Conservation (phyloP, 768 basidiomycete species). For the Leccinum olivaceopallidum region DNA sequence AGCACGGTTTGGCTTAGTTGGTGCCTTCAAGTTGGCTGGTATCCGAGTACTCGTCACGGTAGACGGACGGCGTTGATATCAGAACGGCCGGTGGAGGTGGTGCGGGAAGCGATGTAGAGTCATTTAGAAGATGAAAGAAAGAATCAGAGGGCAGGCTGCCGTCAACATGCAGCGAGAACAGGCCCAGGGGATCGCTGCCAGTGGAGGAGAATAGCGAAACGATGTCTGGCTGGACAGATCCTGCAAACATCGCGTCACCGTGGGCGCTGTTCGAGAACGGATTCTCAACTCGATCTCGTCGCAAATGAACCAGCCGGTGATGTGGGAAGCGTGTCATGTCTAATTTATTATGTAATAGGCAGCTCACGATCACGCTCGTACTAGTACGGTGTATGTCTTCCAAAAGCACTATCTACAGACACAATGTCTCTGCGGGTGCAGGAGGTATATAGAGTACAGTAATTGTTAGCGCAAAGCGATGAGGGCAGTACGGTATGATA, state of each 20-base stretch:
- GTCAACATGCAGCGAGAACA: slow-evolving; percentile 55
- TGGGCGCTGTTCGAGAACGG: slow-evolving; percentile 10
- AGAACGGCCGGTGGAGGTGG: slow-evolving; percentile 48
- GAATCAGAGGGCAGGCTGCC: slow-evolving; percentile 58
- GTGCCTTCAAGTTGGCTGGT: slow-evolving; percentile 32
- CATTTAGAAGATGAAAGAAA: slow-evolving; percentile 62
- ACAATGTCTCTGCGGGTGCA: no score
- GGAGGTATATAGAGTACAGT: no score
- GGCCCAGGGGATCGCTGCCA: slow-evolving; percentile 55
- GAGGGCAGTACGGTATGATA: no score
- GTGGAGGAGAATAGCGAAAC: slow-evolving; percentile 81
- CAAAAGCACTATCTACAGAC: no score
- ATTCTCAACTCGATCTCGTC: slow-evolving; percentile 21
- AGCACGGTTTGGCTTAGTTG: slow-evolving; percentile 65
- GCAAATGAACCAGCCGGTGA: slow-evolving; percentile 14
- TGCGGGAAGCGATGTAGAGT: slow-evolving; percentile 48
- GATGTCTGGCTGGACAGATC: slow-evolving; percentile 57
- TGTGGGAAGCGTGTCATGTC: background rate
- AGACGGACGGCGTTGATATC: slow-evolving; percentile 41
- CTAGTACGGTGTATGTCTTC: no score
- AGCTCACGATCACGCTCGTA: background rate
- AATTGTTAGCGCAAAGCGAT: no score
- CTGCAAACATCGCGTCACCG: slow-evolving; percentile 46
- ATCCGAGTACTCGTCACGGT: slow-evolving; percentile 29
- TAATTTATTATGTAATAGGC: slow-evolving; percentile 1